phyloP scores from a whole-genome alignment of 768 basidiomycete genomes.

The Hypholoma fasciculare region DNA sequence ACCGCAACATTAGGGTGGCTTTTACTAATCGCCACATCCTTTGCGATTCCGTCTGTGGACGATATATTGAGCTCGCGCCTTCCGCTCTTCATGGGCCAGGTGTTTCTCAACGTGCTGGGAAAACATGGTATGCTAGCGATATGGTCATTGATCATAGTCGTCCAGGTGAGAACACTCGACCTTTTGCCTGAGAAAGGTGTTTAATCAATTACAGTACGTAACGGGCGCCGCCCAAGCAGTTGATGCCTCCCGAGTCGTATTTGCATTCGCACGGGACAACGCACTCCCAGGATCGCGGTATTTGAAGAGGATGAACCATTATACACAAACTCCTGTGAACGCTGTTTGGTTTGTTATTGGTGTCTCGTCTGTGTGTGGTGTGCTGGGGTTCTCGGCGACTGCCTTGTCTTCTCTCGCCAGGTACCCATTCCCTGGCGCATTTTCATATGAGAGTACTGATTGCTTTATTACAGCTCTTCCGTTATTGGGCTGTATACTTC shows the following conservation, averaged over 20 bases:
- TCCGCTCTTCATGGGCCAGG: constrained; percentile 72
- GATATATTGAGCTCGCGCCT: constrained; percentile 48
- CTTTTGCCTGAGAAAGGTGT: background rate
- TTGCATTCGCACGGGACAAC: constrained; percentile 74
- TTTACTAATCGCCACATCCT: constrained; percentile 64
- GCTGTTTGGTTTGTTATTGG: constrained; percentile 76
- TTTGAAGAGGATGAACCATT: constrained; percentile 62
- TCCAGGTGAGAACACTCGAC: constrained; percentile 31
- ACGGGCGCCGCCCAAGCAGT: constrained; percentile 76
- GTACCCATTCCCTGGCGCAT: constrained; percentile 27
- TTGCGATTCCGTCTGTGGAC: constrained; percentile 56
- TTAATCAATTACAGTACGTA: constrained; percentile 45
- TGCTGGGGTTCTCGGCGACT: constrained; percentile 64
- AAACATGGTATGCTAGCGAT: constrained; percentile 72
- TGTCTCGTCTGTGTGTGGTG: constrained; percentile 54
- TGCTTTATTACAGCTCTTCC: constrained; percentile 44
- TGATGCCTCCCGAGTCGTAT: constrained; percentile 74
- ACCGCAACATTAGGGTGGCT: constrained; percentile 68
- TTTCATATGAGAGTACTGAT: background rate
- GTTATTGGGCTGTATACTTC: constrained; percentile 73
- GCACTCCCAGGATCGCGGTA: constrained; percentile 71
- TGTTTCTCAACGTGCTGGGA: constrained; percentile 64
- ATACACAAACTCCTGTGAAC: constrained; percentile 70
- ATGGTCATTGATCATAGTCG: constrained; percentile 71
- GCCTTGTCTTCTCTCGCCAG: constrained; percentile 69